Evolutionary conservation across 2,329 filamentous ascomycete genomes (phyloP), one percentile per base, ranked within the genome.

Genomic region (Calonectria multiphialidica): DNA sequence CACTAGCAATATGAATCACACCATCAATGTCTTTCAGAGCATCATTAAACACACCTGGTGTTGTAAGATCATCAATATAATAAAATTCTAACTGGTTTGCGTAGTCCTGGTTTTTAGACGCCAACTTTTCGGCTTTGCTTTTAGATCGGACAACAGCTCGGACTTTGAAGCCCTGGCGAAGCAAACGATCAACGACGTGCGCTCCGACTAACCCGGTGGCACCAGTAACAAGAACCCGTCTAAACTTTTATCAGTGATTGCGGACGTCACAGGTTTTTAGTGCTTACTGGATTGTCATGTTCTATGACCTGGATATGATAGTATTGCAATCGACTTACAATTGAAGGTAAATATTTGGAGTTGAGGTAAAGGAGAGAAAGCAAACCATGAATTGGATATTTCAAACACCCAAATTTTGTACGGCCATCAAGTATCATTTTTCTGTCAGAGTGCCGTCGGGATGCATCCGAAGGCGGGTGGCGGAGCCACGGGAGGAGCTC

Each of bases 61-160:
- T 47, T 28, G 70, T 50, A 5, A 72, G 50, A n/a, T 70, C 66
- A 37, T 66, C 57, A 21, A 72, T 72, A 28, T 70, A 72, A n/a
- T 67, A 55, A 25, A 72, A 72, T 37, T 69, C 61, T 5, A 72
- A 6, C 2, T 40, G 8, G 0, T 47, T n/a, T 1, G n/a, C 15
- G 12, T 40, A 55, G 1, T 53, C 21, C 18, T 40, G 35, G 3
- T 61, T 25, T 13, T 30, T 25, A 2, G 45, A 23, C 9, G 59
- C 37, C 37, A 72, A n/a, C 7, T 55, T 55, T 16, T 66, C 30
- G 1, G 70, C 70, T 15, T 72, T 72, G 33, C 50, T 13, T 5
- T 70, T 72, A 2, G 70, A 72, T 53, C 70, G 61, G 5, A 72
- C 70, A 0, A 70, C 70, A 21, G 70, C 70, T 15, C 70, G 70